Evolutionary conservation across 2,329 filamentous ascomycete genomes (phyloP).

Genomic region (Xylariaceae sp.): DNA sequence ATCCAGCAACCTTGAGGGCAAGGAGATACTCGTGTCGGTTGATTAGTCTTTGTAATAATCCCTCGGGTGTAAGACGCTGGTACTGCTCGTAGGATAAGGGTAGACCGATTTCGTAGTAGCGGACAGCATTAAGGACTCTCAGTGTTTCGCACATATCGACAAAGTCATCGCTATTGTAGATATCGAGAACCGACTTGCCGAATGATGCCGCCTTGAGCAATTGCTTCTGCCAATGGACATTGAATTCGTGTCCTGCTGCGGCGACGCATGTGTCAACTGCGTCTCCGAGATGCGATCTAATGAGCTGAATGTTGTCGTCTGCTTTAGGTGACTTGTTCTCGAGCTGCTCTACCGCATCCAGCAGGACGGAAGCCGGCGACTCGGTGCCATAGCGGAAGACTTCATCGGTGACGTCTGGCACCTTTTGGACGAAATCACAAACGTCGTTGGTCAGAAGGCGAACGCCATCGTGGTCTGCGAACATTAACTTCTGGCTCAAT

Average conservation of each 20-base stretch:
- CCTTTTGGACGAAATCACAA: slow-evolving; percentile 96
- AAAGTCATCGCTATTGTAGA: slow-evolving; percentile 98
- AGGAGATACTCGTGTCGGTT: slow-evolving; percentile 88
- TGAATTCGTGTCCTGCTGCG: slow-evolving; percentile 89
- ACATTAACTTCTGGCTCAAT: slow-evolving; percentile 19
- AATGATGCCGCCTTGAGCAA: slow-evolving; percentile 95
- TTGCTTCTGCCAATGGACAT: slow-evolving; percentile 87
- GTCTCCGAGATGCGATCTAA: slow-evolving; percentile 78
- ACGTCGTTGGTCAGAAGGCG: slow-evolving; percentile 84
- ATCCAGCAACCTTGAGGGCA: slow-evolving; percentile 81
- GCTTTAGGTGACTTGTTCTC: slow-evolving; percentile 94
- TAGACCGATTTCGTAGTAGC: slow-evolving; percentile 85
- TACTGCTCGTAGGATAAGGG: slow-evolving; percentile 93
- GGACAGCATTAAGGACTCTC: slow-evolving; percentile 84
- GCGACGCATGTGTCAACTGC: slow-evolving; percentile 92
- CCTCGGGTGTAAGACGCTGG: slow-evolving; percentile 81
- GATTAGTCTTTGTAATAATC: slow-evolving; percentile 77
- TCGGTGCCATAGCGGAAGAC: slow-evolving; percentile 86
- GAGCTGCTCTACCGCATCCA: slow-evolving; percentile 86
- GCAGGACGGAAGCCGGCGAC: slow-evolving; percentile 82
- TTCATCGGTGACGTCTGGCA: slow-evolving; percentile 78
- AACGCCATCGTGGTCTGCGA: slow-evolving; percentile 70
- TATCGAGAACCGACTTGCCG: slow-evolving; percentile 92
- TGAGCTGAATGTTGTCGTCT: slow-evolving; percentile 95
- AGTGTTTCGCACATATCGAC: slow-evolving; percentile 96